Percentiles rank a stretch among this genome's conserved stretches.
phyloP scores from a whole-genome alignment of 352 stramenopile genomes.

The Pythium rishiriense region DNA sequence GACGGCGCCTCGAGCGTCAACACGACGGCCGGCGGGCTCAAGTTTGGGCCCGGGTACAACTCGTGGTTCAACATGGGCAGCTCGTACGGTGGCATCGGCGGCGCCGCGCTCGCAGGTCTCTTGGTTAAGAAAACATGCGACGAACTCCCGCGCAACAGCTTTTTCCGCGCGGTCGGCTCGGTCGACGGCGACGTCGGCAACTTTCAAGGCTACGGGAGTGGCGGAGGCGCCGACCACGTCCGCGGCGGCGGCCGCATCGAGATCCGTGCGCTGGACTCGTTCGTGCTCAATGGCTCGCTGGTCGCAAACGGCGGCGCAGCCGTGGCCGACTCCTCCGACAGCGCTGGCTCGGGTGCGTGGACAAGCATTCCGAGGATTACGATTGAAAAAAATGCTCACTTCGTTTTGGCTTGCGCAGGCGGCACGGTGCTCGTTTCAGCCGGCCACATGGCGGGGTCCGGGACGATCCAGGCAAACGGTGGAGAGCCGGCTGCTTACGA shows the following conservation, averaged over 20 bases:
- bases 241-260: constrained; percentile 68
- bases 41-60: constrained; percentile 84
- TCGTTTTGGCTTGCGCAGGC: constrained; percentile 8
- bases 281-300: constrained; percentile 66
- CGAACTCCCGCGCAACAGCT: constrained; percentile 51
- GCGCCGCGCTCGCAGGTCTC: constrained; percentile 50
- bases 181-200: constrained; percentile 47
- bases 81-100: constrained; percentile 75
- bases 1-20: constrained; percentile 53
- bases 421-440: constrained; percentile 20
- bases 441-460: constrained; percentile 12
- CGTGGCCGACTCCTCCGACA: constrained; percentile 51
- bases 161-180: constrained; percentile 68
- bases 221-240: constrained; percentile 56
- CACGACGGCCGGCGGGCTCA: constrained; percentile 59
- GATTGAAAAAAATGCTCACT: background rate
- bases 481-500: constrained; percentile 20
- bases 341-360: constrained; percentile 49
- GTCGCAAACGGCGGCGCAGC: constrained; percentile 67
- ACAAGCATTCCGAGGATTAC: background rate
- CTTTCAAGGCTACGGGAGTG: constrained; percentile 85
- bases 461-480: constrained; percentile 26
- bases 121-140: constrained; percentile 43
- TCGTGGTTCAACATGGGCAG: constrained; percentile 63
- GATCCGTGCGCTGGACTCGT: constrained; percentile 34